These are phyloP conservation scores for Naumovozyma baii DNA, from an alignment of 805 yeast genomes.

Conservation along the genomic window DNA sequence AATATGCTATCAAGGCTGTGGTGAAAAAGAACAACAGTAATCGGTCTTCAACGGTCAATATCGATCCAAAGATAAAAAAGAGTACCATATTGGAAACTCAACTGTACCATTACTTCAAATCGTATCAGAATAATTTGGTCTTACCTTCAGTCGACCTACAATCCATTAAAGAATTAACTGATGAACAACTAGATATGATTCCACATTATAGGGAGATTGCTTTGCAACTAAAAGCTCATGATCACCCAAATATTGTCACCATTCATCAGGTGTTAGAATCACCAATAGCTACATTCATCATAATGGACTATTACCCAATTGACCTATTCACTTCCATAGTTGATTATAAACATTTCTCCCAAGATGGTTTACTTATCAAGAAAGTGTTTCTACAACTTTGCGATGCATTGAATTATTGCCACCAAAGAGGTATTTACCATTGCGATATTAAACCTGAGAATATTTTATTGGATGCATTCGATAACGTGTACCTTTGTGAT, in stretches of 20 bases:
- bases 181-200: conserved; percentile 28
- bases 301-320: conserved; percentile 82
- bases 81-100: conserved; percentile 21
- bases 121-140: conserved; percentile 15
- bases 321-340: conserved; percentile 83
- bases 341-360: conserved; percentile 52
- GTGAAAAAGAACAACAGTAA: conserved; percentile 31
- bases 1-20: conserved; percentile 65
- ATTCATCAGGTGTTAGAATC: conserved; percentile 65
- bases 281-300: conserved; percentile 48
- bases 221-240: conserved; percentile 63
- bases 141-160: conserved; percentile 22
- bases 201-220: conserved; percentile 53
- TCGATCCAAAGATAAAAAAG: conserved; percentile 13
- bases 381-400: conserved; percentile 65
- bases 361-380: conserved; percentile 43
- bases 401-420: conserved; percentile 76
- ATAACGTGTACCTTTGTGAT: conserved; percentile 60
- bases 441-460: conserved; percentile 96
- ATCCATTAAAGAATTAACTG: conserved; percentile 24
- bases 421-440: conserved; percentile 74
- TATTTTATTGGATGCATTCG: conserved; percentile 56
- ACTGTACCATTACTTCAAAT: conserved; percentile 19
- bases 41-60: conserved; percentile 10
- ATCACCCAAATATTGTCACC: conserved; percentile 68